Evolutionary conservation across 2,329 filamentous ascomycete genomes (phyloP).

Genomic region (Nothophoma quercina): DNA sequence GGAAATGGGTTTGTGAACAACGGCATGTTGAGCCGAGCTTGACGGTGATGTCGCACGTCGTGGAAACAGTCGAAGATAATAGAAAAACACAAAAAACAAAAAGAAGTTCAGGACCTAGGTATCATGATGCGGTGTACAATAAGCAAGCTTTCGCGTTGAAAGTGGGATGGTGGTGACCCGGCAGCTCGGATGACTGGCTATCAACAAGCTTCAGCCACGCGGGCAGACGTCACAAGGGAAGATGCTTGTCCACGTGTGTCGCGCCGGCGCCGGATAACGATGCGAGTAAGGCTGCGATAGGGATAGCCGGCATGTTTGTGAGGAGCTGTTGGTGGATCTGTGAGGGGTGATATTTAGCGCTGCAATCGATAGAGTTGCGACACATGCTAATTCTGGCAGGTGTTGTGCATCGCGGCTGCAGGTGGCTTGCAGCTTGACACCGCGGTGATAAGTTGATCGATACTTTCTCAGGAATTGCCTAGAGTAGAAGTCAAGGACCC

Average conservation of each 20-base stretch:
- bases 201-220: slow-evolving; percentile 20
- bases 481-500: background rate
- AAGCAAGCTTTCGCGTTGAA: slow-evolving; percentile 10
- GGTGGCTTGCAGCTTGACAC: slow-evolving; percentile 12
- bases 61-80: background rate
- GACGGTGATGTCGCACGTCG: background rate
- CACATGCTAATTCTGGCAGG: slow-evolving; percentile 18
- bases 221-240: slow-evolving; percentile 19
- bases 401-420: slow-evolving; percentile 9
- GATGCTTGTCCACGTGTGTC: slow-evolving; percentile 10
- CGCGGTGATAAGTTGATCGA: slow-evolving; percentile 3
- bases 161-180: slow-evolving; percentile 13
- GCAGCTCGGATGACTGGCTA: slow-evolving; percentile 13
- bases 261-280: slow-evolving; percentile 6
- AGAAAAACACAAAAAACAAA: background rate
- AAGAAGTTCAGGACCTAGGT: background rate
- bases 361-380: slow-evolving; percentile 14
- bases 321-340: slow-evolving; percentile 16
- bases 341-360: slow-evolving; percentile 23
- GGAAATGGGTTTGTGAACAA: slow-evolving; percentile 32
- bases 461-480: background rate
- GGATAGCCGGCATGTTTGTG: background rate
- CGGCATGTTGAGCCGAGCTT: slow-evolving; percentile 24
- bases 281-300: slow-evolving; percentile 11
- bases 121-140: slow-evolving; percentile 16